Base-by-base conservation (phyloP, 192 early-diverging fungal genomes). In the Coemansia sp. region DNA sequence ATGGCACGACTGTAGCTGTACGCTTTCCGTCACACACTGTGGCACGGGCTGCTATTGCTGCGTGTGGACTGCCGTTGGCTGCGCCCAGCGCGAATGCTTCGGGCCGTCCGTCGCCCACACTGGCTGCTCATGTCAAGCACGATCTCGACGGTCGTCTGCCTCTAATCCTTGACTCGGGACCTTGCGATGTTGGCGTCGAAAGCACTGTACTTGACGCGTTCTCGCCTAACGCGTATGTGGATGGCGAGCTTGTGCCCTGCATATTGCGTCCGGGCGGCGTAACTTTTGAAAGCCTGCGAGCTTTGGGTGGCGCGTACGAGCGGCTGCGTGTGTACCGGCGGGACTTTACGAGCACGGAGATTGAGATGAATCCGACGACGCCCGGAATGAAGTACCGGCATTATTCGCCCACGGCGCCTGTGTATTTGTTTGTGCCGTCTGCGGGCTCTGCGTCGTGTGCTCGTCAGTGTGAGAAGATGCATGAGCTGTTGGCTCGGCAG, bases 351-450 rank as follows among this genome's bases (percentile, higher is more conserved):
- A 89, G 90, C 53, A 72, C 68, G 4, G 81, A 72, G 24, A 71
- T 94, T 67, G 94, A 97, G 57, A 66, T 67, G 22, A 79, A 85
- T 7, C 97, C 97, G 1, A 95, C 93, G 0, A 96, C 97, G 17
- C 97, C 97, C 21, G 97, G 97, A 11, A 99, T 99, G 97, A 99
- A 99, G 73, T 99, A 99, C 73, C 79, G 94, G 5, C 97, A 99
- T 78, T 99, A 99, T 68, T 91, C 93, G 21, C 97, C 97, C 6
- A 85, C 90, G 22, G 93, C 92, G 2, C 84, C 88, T 43, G 95
- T 97, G 21, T 78, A 94, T 9, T 53, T 98, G 22, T 85, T 94
- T 67, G 88, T 52, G 8, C 51, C 50, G 7, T 55, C 39, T 48
- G 15, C 1, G 3, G 14, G 86, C 38, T 52, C 56, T 3, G 32